A percentile compares a stretch with the other conserved stretches of the same genome.
Evolutionary conservation across 208 protist species (phyloP).

Genomic region (Wallacemonas sp.): DNA sequence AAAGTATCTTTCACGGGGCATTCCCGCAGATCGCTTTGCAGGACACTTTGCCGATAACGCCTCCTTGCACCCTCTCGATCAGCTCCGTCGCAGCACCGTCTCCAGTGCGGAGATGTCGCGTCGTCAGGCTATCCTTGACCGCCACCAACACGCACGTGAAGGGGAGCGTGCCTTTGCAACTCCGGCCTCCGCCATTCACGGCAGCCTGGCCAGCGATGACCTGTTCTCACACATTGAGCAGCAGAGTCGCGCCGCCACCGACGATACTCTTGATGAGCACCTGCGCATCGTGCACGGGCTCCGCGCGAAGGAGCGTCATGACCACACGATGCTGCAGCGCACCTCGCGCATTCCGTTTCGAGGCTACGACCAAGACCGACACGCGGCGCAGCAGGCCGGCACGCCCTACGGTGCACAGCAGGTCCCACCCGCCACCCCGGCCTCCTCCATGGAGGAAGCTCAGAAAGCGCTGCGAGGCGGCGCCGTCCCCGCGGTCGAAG

Average conservation of each 20-base stretch:
- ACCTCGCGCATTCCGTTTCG: constrained; percentile 56
- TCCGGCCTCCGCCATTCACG: not conserved
- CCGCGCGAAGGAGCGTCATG: constrained; percentile 79
- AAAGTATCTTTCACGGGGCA: constrained; percentile 23
- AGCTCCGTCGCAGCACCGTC: constrained; percentile 54
- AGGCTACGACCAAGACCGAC: constrained; percentile 89
- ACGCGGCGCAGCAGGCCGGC: constrained; percentile 68
- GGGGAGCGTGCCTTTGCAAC: not conserved
- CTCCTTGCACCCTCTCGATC: constrained; percentile 38
- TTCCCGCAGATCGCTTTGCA: constrained; percentile 37
- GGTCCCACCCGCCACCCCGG: constrained; percentile 45
- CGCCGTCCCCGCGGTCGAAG: constrained; percentile 33
- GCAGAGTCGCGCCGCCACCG: constrained; percentile 12
- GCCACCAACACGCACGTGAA: constrained; percentile 31
- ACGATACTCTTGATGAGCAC: constrained; percentile 60
- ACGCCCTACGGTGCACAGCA: constrained; percentile 68
- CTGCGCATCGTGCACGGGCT: constrained; percentile 74
- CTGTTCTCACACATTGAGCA: constrained; percentile 18
- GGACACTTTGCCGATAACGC: constrained; percentile 26
- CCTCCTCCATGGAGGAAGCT: constrained; percentile 80
- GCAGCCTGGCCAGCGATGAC: constrained; percentile 25
- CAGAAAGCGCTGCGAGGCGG: constrained; percentile 48
- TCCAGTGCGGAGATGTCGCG: constrained; percentile 41
- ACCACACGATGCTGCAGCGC: constrained; percentile 82
- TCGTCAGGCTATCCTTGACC: constrained; percentile 54